A percentile compares a stretch with the other conserved stretches of the same genome.
These are phyloP conservation scores for Mortierella alpina DNA, from an alignment of 192 early-diverging fungal species.

Conservation along the genomic window DNA sequence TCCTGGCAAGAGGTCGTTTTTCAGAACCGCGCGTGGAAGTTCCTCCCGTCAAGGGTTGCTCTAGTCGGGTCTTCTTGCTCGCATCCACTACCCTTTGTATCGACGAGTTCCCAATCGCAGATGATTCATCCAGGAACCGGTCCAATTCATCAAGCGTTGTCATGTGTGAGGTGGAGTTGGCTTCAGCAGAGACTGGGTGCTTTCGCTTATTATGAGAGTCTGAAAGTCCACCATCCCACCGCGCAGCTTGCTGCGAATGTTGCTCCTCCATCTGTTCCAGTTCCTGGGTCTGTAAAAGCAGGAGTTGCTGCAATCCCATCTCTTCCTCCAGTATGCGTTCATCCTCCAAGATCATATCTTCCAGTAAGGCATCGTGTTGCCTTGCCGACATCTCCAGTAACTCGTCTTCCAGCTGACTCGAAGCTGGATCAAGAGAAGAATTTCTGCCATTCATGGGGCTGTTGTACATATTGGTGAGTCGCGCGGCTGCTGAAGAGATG, in stretches of 20 bases:
- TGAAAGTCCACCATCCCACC: neutral
- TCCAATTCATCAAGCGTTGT: slow-evolving; percentile 22
- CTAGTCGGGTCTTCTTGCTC: slow-evolving; percentile 28
- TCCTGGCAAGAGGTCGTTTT: neutral
- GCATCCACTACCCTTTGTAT: neutral
- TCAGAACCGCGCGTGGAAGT: neutral
- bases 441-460: neutral
- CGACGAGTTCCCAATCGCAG: neutral
- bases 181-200: neutral
- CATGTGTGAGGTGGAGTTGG: neutral
- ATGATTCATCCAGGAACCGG: slow-evolving; percentile 15
- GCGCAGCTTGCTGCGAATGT: neutral
- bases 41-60: neutral
- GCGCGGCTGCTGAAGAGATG: slow-evolving; percentile 11
- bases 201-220: slow-evolving; percentile 16
- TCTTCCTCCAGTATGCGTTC: slow-evolving; percentile 26
- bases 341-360: slow-evolving; percentile 37
- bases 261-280: slow-evolving; percentile 11
- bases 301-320: slow-evolving; percentile 12
- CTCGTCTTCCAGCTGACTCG: slow-evolving; percentile 37
- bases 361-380: slow-evolving; percentile 38
- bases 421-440: slow-evolving; percentile 1
- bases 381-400: slow-evolving; percentile 47
- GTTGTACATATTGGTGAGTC: slow-evolving; percentile 12
- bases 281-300: slow-evolving; percentile 22